Evolutionary conservation across 2,329 filamentous ascomycete species (phyloP), one percentile per base, ranked within the genome.

Genomic region (Orbilia brochopaga): DNA sequence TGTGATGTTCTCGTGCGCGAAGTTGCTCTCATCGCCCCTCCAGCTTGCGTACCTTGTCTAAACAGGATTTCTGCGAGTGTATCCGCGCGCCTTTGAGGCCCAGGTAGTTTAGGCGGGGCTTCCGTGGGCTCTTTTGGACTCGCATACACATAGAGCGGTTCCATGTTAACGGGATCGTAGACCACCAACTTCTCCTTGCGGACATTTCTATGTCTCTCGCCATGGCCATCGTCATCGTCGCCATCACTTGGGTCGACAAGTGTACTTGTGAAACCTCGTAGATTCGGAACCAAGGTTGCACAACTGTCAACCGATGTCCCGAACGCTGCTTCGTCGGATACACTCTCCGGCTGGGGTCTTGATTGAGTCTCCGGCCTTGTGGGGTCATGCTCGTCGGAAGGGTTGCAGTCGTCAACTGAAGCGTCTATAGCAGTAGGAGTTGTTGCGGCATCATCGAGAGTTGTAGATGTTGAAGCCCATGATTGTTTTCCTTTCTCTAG

Each of bases 51-150:
- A 70, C 66, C 66, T 70, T 64, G 66, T 46, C 66, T 63, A 30
- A 70, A 70, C 10, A 70, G 66, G 7, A 60, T 70, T 24, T 70
- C 66, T 23, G 66, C 66, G 35, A 70, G 53, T 32, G 53, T 62
- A 32, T 70, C 66, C 0, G 59, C 58, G 19, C 59, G 53, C 54
- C 21, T 63, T 40, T 70, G 66, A 15, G 66, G 53, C 0, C 24
- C 50, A 15, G 66, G 66, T 60, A 70, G 58, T 8, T 17, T 59
- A 15, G 66, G 66, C 8, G 66, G 66, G 2, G 23, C 40, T n/a
- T 58, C 48, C 1, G 54, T 55, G 6, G 66, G 66, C 46, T 70
- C 54, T 40, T 59, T 70, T 10, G 66, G 66, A 30, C 59, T 51
- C 19, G 66, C 27, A 27, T 70, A 70, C 3, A 63, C 17, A 17